A percentile compares a stretch with the other conserved stretches of the same genome.
Evolutionary conservation across 2,329 filamentous ascomycete species (phyloP).

Genomic region (Epichloe coenophiala): DNA sequence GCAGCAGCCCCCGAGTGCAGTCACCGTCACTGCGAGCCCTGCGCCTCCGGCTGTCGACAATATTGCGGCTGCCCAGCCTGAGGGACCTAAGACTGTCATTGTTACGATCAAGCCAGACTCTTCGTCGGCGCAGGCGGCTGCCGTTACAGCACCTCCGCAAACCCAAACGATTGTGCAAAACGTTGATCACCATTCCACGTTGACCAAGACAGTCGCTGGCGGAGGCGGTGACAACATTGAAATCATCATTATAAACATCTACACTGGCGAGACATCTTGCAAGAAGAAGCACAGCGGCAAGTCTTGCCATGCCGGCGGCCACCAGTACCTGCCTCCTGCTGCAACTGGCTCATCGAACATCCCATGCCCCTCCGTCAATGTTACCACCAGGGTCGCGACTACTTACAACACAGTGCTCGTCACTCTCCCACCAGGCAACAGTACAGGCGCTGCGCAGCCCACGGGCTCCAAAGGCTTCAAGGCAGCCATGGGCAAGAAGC

Average conservation of each 20-base stretch:
- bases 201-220: constrained; percentile 12
- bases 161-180: constrained; percentile 6
- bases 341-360: constrained; percentile 7
- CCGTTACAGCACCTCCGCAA: constrained; percentile 13
- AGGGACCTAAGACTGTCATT: constrained; percentile 8
- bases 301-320: constrained; percentile 10
- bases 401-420: constrained; percentile 23
- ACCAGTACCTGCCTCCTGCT: not conserved
- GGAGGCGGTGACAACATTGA: constrained; percentile 16
- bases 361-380: constrained; percentile 10
- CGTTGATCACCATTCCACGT: constrained; percentile 10
- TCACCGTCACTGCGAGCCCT: not conserved
- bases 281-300: constrained; percentile 14
- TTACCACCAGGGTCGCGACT: constrained; percentile 19
- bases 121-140: constrained; percentile 7
- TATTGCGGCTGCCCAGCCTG: not conserved
- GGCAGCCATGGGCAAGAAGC: not conserved
- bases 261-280: constrained; percentile 17
- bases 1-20: not conserved
- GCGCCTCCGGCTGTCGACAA: not conserved
- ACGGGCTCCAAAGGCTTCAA: not conserved
- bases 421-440: constrained; percentile 11
- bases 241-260: constrained; percentile 18
- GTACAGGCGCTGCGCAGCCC: not conserved
- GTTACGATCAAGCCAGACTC: constrained; percentile 6